phyloP scores from a whole-genome alignment of 345 rosid species.

The Cochlearia excelsa region DNA sequence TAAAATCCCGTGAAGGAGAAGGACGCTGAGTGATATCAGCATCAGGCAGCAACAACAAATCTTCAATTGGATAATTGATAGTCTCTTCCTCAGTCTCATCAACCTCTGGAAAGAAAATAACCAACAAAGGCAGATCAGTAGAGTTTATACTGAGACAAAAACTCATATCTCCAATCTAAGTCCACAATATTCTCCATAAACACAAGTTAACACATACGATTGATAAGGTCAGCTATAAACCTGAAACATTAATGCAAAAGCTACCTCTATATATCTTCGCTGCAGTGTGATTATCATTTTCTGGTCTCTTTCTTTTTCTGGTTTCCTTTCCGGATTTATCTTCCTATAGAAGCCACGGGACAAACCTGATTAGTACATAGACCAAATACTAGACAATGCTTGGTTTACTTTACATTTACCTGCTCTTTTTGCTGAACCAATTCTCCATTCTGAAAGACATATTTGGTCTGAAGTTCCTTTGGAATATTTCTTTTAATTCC shows the following conservation, averaged over 20 bases:
- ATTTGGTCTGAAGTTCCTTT: constrained; percentile 51
- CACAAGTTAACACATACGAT: too few species aligned
- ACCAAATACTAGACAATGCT: background rate
- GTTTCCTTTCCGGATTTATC: constrained; percentile 8
- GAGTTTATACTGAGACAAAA: constrained; percentile 5
- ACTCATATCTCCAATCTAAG: background rate
- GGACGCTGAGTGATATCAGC: constrained; percentile 70
- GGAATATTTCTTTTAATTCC: constrained; percentile 66
- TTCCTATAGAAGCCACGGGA: constrained; percentile 43
- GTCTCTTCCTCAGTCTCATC: constrained; percentile 40
- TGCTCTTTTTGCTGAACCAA: constrained; percentile 52
- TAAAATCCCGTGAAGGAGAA: constrained; percentile 74
- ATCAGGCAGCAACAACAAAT: constrained; percentile 66
- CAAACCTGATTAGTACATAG: constrained; percentile 11
- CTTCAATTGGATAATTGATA: constrained; percentile 88
- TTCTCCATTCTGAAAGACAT: constrained; percentile 58
- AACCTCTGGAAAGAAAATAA: constrained; percentile 47
- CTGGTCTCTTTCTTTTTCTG: constrained; percentile 59
- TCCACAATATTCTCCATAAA: constrained; percentile 9
- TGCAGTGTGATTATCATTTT: constrained; percentile 40
- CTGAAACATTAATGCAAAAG: background rate
- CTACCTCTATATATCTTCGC: constrained; percentile 38
- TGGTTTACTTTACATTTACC: constrained; percentile 33
- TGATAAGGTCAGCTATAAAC: too few species aligned
- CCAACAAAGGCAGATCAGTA: constrained; percentile 14